Evolutionary conservation across 108 stramenopile species (phyloP).

Genomic region (Skeletonema costatum): DNA sequence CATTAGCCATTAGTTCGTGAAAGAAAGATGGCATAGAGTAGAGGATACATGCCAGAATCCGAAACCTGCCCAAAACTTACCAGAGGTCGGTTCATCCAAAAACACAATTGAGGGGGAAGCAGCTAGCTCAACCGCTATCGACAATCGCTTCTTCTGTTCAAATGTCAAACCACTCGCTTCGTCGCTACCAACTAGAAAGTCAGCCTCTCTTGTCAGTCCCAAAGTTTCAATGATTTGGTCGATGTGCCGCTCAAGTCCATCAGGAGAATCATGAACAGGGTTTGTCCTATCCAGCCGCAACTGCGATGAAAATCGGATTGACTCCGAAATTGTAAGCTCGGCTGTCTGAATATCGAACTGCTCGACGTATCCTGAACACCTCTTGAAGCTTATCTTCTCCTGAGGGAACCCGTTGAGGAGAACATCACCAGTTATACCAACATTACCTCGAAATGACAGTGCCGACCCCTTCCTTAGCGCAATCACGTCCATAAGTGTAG

Average conservation of each 20-base stretch:
- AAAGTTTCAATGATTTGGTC: constrained; percentile 68
- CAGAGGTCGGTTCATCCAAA: constrained; percentile 38
- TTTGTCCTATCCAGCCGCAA: constrained; percentile 52
- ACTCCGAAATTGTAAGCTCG: constrained; percentile 79
- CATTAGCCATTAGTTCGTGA: neutral
- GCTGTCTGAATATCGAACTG: constrained; percentile 85
- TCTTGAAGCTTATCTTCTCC: constrained; percentile 48
- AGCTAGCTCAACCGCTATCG: constrained; percentile 78
- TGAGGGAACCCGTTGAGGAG: constrained; percentile 56
- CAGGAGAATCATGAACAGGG: constrained; percentile 79
- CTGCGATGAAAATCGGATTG: constrained; percentile 55
- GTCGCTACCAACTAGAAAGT: constrained; percentile 68
- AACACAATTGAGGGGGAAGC: constrained; percentile 47
- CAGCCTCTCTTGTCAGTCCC: constrained; percentile 59
- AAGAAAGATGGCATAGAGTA: neutral
- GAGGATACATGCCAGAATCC: neutral
- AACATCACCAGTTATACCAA: constrained; percentile 61
- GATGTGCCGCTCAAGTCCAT: constrained; percentile 57
- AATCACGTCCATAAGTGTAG: constrained; percentile 57
- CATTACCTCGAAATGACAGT: neutral
- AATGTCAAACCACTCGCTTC: constrained; percentile 57
- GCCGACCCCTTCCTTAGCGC: constrained; percentile 46
- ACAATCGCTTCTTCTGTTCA: constrained; percentile 78
- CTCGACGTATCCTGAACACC: constrained; percentile 84
- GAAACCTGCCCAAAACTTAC: neutral